Percentiles rank a stretch among this genome's conserved stretches.
Conservation (phyloP, 345 rosid species). For the Hibiscus trionum region DNA sequence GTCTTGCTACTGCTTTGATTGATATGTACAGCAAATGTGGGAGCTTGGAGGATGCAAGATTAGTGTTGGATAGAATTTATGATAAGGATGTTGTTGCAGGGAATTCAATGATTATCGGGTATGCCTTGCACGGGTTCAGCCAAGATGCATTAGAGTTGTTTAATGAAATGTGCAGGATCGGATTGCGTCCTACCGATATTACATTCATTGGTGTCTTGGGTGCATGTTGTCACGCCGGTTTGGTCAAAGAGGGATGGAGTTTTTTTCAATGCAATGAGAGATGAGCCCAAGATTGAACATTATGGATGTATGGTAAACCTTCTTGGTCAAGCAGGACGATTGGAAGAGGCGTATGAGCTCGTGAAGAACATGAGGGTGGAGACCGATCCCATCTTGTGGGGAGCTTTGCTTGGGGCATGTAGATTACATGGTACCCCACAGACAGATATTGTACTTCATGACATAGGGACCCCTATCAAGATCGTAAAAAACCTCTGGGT, state of each 20-base stretch:
- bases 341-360: conserved; percentile 47
- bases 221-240: conserved; percentile 72
- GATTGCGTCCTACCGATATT: conserved; percentile 47
- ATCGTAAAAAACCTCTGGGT: conserved; percentile 63
- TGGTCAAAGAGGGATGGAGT: conserved; percentile 53
- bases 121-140: conserved; percentile 62
- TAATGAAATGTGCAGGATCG: conserved; percentile 35
- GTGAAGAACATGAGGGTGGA: conserved; percentile 39
- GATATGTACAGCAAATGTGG: conserved; percentile 85
- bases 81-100: conserved; percentile 52
- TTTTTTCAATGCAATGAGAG: conserved; percentile 46
- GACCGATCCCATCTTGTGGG: conserved; percentile 59
- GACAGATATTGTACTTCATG: conserved; percentile 45
- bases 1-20: conserved; percentile 48
- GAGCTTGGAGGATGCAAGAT: conserved; percentile 53
- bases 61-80: conserved; percentile 32
- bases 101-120: conserved; percentile 67
- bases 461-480: conserved; percentile 45
- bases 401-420: conserved; percentile 66
- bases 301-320: conserved; percentile 75
- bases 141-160: conserved; percentile 43
- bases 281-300: conserved; percentile 64
- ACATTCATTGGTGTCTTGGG: conserved; percentile 50
- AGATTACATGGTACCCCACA: conserved; percentile 36
- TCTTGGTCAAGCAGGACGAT: conserved; percentile 53